A percentile compares a stretch with the other conserved stretches of the same genome.
These are phyloP conservation scores for Lolium perenne DNA, from an alignment of 176 grass and related monocot species.

Conservation along the genomic window DNA sequence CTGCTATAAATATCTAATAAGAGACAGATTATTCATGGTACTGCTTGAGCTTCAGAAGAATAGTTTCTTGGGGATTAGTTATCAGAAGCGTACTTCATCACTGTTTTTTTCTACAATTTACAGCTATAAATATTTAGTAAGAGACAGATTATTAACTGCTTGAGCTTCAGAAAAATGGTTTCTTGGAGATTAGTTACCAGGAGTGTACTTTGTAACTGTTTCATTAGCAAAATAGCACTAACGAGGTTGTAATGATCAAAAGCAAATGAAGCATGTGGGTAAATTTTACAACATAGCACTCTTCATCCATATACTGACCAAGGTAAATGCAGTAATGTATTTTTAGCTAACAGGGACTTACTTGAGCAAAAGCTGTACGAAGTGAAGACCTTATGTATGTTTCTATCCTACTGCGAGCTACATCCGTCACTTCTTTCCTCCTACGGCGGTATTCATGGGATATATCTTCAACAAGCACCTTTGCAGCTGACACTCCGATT, in stretches of 20 bases:
- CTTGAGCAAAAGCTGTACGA: constrained; percentile 96
- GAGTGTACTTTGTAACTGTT: constrained; percentile 12
- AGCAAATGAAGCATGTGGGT: constrained; percentile 2
- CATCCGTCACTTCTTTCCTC: constrained; percentile 89
- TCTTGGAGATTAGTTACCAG: neutral
- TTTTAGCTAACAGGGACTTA: constrained; percentile 46
- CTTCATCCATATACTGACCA: constrained; percentile 15
- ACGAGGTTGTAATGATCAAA: constrained; percentile 23
- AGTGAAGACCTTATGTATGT: constrained; percentile 92
- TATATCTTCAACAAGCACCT: constrained; percentile 97
- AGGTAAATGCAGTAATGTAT: constrained; percentile 5
- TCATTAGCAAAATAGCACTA: neutral
- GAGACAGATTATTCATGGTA: constrained; percentile 10
- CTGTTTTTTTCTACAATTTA: neutral
- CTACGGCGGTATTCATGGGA: constrained; percentile 92
- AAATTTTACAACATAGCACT: neutral
- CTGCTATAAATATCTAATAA: constrained; percentile 24
- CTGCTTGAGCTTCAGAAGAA: constrained; percentile 5
- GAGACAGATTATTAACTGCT: neutral
- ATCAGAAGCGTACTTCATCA: neutral
- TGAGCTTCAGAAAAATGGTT: constrained; percentile 17
- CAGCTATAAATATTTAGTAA: neutral
- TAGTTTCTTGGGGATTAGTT: constrained; percentile 10
- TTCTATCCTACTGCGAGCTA: constrained; percentile 88
- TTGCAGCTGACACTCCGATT: constrained; percentile 88